Base-by-base conservation (phyloP, 352 stramenopile species). In the Phytophthora litchii region DNA sequence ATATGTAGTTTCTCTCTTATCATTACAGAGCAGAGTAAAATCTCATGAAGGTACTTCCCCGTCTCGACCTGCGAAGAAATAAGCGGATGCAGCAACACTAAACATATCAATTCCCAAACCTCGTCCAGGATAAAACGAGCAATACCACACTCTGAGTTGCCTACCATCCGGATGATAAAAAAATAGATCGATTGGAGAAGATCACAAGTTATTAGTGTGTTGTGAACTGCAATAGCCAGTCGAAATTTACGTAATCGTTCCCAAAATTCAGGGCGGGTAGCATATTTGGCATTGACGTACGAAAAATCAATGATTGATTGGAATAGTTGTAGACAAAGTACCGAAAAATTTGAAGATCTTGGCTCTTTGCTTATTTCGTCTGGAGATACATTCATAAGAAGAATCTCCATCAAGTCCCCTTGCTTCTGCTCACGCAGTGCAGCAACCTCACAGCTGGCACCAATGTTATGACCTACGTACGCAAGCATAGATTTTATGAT, bases 281-380 rank as follows among this genome's bases (percentile, higher is more conserved):
- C 45, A 27, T 64, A 59, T 12, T 11, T 38, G 3, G 53, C 53
- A 27, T 64, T 68, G 7, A 12, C 14, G n/a, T 54, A 27, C 2
- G 60, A 64, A 35, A 50, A 68, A 25, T 64, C 60, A 23, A 68
- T 64, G 27, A 49, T 35, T 25, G 32, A 38, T 23, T 50, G 64
- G 14, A 41, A 68, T 19, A 64, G 17, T 29, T 17, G 37, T 14
- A 68, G 35, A 17, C 29, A 55, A 17, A 48, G 20, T 13, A 19
- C 10, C 2, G n/a, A 11, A 29, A 47, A 12, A 46, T 25, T 27
- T 14, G 34, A 11, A 37, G 32, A 16, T 46, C 34, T 13, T 9
- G 2, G 7, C 7, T 12, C 11, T 25, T 36, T 23, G 17, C 16
- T 13, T 12, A 1, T 3, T 13, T 27, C 20, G 16, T 60, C 13